Percentiles rank a stretch among this genome's conserved stretches.
Evolutionary conservation across 352 stramenopile species (phyloP).

Genomic region (Phytopythium delawarense): DNA sequence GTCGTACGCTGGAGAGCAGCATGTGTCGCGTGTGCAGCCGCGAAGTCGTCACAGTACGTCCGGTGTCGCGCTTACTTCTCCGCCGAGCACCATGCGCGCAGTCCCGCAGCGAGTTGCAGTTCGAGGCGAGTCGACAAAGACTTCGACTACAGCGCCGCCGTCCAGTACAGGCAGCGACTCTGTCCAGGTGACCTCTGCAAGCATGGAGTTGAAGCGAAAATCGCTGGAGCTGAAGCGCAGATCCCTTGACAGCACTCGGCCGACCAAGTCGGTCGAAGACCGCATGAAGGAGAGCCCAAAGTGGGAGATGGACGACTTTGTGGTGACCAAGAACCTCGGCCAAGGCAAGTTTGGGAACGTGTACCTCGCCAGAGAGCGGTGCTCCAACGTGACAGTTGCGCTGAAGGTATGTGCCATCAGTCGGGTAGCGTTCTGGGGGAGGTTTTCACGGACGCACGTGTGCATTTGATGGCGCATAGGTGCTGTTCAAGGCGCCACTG

Average conservation of each 20-base stretch:
- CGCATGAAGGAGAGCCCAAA: slow-evolving; percentile 47
- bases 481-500: slow-evolving; percentile 63
- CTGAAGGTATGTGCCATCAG: slow-evolving; percentile 51
- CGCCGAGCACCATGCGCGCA: slow-evolving; percentile 6
- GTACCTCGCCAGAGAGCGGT: slow-evolving; percentile 74
- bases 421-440: not conserved
- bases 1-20: slow-evolving; percentile 7
- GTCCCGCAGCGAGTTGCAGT: slow-evolving; percentile 39
- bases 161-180: slow-evolving; percentile 13
- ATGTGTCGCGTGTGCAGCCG: not conserved
- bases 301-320: slow-evolving; percentile 76
- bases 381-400: slow-evolving; percentile 58
- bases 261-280: slow-evolving; percentile 36
- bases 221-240: slow-evolving; percentile 17
- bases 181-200: not conserved
- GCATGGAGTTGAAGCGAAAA: not conserved
- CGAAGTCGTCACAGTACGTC: slow-evolving; percentile 5
- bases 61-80: slow-evolving; percentile 1
- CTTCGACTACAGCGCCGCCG: slow-evolving; percentile 8
- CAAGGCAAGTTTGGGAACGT: slow-evolving; percentile 88
- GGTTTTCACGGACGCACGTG: not conserved
- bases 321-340: slow-evolving; percentile 71
- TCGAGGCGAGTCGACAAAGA: slow-evolving; percentile 13
- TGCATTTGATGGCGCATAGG: slow-evolving; percentile 16
- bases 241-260: slow-evolving; percentile 43